Percentiles rank a stretch among this genome's conserved stretches.
phyloP scores from a whole-genome alignment of 2,329 filamentous ascomycete species.

The Fonsecaea nubica region DNA sequence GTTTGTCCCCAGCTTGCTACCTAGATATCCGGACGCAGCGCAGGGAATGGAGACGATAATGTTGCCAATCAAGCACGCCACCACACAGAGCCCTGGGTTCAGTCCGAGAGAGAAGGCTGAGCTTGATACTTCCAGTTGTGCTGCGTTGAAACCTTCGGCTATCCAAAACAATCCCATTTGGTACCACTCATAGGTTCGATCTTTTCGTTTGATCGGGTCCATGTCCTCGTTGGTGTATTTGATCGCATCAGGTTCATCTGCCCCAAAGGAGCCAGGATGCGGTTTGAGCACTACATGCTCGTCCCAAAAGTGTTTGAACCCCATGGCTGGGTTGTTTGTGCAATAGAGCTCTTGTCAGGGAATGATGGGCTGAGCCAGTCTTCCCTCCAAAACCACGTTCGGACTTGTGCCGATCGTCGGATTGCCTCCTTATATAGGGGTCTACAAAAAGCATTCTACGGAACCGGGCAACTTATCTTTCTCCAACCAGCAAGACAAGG shows the following conservation, averaged over 20 bases:
- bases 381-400: neutral
- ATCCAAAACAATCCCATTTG: slow-evolving; percentile 31
- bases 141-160: slow-evolving; percentile 27
- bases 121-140: slow-evolving; percentile 25
- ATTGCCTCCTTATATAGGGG: neutral
- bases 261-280: slow-evolving; percentile 21
- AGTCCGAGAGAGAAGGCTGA: slow-evolving; percentile 27
- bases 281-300: slow-evolving; percentile 28
- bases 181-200: slow-evolving; percentile 28
- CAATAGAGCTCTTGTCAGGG: neutral
- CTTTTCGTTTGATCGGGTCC: slow-evolving; percentile 27
- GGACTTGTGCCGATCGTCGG: neutral
- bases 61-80: slow-evolving; percentile 23
- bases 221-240: slow-evolving; percentile 28
- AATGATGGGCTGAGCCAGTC: slow-evolving; percentile 1
- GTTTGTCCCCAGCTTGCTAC: slow-evolving; percentile 20
- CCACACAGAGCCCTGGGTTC: slow-evolving; percentile 25
- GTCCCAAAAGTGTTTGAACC: slow-evolving; percentile 23
- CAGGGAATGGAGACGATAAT: slow-evolving; percentile 29
- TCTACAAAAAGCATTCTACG: neutral
- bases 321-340: neutral
- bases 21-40: slow-evolving; percentile 26
- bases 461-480: slow-evolving; percentile 1
- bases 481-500: neutral
- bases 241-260: slow-evolving; percentile 18